phyloP scores from a whole-genome alignment of 768 basidiomycete species.

The Flagelloscypha sp. region DNA sequence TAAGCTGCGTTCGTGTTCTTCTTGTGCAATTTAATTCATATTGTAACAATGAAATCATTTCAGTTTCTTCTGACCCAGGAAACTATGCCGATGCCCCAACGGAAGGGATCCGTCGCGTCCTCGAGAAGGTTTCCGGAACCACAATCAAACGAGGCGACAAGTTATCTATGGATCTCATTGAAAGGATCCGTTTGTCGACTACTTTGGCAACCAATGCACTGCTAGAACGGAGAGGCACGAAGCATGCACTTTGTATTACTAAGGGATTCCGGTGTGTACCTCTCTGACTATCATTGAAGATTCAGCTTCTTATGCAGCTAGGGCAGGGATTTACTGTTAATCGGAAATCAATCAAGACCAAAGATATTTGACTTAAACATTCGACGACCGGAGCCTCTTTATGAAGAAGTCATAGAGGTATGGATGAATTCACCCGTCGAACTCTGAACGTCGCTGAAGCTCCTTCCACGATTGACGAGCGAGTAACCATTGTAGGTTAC shows the following conservation, averaged over 20 bases:
- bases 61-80: slow-evolving; percentile 82
- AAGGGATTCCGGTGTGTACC: no score
- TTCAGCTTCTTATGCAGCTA: no score
- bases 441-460: no score
- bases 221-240: slow-evolving; percentile 89
- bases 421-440: no score
- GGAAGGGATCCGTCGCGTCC: slow-evolving; percentile 81
- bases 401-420: slow-evolving; percentile 65
- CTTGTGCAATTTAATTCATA: not conserved
- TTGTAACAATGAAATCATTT: not conserved
- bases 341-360: slow-evolving; percentile 92
- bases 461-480: slow-evolving; percentile 71
- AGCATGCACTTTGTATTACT: slow-evolving; percentile 86
- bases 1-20: slow-evolving; percentile 62
- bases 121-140: slow-evolving; percentile 69
- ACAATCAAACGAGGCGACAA: slow-evolving; percentile 57
- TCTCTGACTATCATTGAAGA: no score
- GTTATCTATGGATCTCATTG: slow-evolving; percentile 75
- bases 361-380: slow-evolving; percentile 94
- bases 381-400: slow-evolving; percentile 66
- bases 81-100: slow-evolving; percentile 93
- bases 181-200: slow-evolving; percentile 79
- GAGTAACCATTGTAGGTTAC: slow-evolving; percentile 90
- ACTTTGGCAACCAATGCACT: slow-evolving; percentile 96
- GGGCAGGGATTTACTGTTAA: slow-evolving; percentile 84